Evolutionary conservation across 352 stramenopile species (phyloP).

Genomic region (Pythium scleroteichum): DNA sequence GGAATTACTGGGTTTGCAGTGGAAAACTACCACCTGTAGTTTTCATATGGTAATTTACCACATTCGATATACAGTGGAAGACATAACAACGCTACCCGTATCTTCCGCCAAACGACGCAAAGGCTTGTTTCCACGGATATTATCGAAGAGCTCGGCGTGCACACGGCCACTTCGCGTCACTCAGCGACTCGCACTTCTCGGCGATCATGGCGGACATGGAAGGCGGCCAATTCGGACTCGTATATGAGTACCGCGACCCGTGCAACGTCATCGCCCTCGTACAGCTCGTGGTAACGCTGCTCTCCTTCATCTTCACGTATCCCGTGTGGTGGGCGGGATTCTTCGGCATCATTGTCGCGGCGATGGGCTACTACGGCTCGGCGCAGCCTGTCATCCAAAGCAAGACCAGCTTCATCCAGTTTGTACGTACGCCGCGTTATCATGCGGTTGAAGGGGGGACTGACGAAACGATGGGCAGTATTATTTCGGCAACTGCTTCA

Average conservation of each 20-base stretch:
- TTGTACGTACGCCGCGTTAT: conserved; percentile 45
- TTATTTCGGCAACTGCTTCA: conserved; percentile 89
- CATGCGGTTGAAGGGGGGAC: too few relatives aligned
- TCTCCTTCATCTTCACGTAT: conserved; percentile 83
- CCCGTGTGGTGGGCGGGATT: conserved; percentile 79
- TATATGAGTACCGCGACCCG: conserved; percentile 84
- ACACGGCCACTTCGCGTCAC: not conserved
- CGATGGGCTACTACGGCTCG: conserved; percentile 83
- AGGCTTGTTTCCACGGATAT: conserved; percentile 14
- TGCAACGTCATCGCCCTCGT: conserved; percentile 82
- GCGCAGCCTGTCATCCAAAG: conserved; percentile 83
- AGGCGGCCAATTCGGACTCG: conserved; percentile 66
- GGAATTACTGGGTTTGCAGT: not conserved
- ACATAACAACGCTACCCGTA: conserved; percentile 23
- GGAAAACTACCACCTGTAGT: too few relatives aligned
- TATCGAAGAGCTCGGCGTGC: conserved; percentile 1
- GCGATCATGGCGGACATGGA: conserved; percentile 68
- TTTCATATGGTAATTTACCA: too few relatives aligned
- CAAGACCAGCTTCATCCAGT: conserved; percentile 89
- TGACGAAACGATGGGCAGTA: conserved; percentile 40
- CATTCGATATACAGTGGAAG: conserved; percentile 7
- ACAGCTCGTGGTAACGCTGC: conserved; percentile 62
- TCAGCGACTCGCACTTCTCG: conserved; percentile 14
- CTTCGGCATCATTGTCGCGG: conserved; percentile 75
- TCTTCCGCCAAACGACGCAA: conserved; percentile 11